Evolutionary conservation across 495 filamentous ascomycete species (phyloP).

Genomic region (Talaromyces stipitatus): DNA sequence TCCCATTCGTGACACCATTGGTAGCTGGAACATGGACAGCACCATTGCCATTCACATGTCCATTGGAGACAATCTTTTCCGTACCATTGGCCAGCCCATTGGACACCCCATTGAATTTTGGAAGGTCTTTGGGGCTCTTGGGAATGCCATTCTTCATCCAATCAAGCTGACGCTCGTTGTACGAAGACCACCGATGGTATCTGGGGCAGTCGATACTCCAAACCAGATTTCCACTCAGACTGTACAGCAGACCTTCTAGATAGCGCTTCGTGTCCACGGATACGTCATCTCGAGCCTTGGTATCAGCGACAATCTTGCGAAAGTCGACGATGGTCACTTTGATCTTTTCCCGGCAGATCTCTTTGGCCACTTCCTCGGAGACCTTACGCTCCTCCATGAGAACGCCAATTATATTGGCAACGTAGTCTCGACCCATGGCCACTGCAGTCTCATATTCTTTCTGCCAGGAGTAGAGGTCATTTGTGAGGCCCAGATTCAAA

Average conservation of each 20-base stretch:
- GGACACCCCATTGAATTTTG: not conserved
- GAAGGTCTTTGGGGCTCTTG: not conserved
- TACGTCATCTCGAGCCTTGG: not conserved
- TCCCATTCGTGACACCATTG: no score
- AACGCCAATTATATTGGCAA: not conserved
- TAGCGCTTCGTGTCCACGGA: not conserved
- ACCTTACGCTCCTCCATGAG: not conserved
- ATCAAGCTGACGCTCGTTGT: not conserved
- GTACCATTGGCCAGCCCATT: no score
- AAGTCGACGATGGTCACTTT: not conserved
- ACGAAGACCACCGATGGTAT: slow-evolving; percentile 11
- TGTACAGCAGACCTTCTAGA: not conserved
- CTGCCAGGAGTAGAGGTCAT: not conserved
- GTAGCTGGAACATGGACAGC: no score
- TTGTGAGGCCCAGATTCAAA: not conserved
- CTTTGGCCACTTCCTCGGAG: not conserved
- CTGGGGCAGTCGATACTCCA: slow-evolving; percentile 13
- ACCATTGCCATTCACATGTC: no score
- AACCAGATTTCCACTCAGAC: not conserved
- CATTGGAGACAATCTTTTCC: no score
- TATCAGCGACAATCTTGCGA: not conserved
- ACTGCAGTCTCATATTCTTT: not conserved
- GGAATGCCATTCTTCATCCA: slow-evolving; percentile 5
- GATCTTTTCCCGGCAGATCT: not conserved
- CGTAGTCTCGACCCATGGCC: not conserved